A percentile compares a stretch with the other conserved stretches of the same genome.
Evolutionary conservation across 345 rosid genomes (phyloP).

Genomic region (Melastoma malabathricum): DNA sequence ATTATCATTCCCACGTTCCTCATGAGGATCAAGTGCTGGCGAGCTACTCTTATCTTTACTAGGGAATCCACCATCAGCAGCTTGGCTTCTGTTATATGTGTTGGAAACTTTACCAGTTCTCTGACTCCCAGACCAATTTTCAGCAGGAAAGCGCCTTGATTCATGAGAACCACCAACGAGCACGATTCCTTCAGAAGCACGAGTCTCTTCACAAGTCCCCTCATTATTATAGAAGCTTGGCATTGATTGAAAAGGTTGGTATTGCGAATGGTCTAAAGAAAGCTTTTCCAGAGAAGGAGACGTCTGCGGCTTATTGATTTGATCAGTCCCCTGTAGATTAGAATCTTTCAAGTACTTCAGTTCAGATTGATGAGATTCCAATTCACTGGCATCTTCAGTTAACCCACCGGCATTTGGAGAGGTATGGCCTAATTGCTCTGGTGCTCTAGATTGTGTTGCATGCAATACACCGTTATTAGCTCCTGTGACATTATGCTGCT

Average conservation of each 20-base stretch:
- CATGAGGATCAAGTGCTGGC: slow-evolving; percentile 5
- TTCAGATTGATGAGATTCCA: slow-evolving; percentile 18
- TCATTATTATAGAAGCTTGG: slow-evolving; percentile 8
- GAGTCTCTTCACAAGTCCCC: slow-evolving; percentile 19
- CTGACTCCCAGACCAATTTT: slow-evolving; percentile 16
- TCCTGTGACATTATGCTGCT: slow-evolving; percentile 9
- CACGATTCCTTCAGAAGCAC: slow-evolving; percentile 14
- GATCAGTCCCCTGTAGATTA: slow-evolving; percentile 11
- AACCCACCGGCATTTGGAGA: slow-evolving; percentile 8
- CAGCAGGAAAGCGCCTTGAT: slow-evolving; percentile 15
- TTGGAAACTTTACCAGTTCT: slow-evolving; percentile 16
- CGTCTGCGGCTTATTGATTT: slow-evolving; percentile 17
- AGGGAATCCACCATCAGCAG: slow-evolving; percentile 30
- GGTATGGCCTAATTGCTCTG: slow-evolving; percentile 13
- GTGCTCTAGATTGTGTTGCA: slow-evolving; percentile 10
- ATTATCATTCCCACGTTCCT: slow-evolving; percentile 11
- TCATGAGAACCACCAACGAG: slow-evolving; percentile 18
- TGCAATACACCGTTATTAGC: slow-evolving; percentile 10
- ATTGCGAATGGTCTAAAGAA: slow-evolving; percentile 20
- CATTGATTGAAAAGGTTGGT: slow-evolving; percentile 10
- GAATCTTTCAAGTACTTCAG: slow-evolving; percentile 13
- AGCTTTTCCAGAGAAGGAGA: slow-evolving; percentile 31
- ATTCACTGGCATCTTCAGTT: slow-evolving; percentile 12
- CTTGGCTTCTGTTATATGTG: slow-evolving; percentile 17
- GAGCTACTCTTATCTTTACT: slow-evolving; percentile 9